Percentiles rank a stretch among this genome's conserved stretches.
Evolutionary conservation across 2,329 filamentous ascomycete species (phyloP).

Genomic region (Atkinsonella hypoxylon): DNA sequence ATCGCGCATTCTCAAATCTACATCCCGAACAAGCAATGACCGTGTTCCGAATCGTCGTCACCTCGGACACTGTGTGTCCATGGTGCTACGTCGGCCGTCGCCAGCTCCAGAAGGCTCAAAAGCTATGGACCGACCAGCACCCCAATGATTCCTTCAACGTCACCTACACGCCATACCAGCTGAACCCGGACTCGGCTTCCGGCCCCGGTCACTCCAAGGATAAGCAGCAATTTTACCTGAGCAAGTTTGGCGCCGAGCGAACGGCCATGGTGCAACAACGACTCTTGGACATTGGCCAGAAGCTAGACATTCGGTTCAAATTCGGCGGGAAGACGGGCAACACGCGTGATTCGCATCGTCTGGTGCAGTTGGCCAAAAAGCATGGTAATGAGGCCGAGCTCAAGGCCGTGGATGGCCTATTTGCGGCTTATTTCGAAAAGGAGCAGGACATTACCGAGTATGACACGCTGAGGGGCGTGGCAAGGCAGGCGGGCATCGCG

Average conservation of each 20-base stretch:
- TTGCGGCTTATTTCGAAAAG: conserved; percentile 30
- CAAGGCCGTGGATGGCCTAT: conserved; percentile 36
- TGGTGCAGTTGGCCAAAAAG: conserved; percentile 36
- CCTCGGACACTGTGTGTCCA: conserved; percentile 38
- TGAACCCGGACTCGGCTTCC: conserved; percentile 23
- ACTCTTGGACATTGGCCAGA: conserved; percentile 18
- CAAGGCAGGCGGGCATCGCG: conserved; percentile 33
- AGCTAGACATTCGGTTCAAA: conserved; percentile 28
- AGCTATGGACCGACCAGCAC: conserved; percentile 25
- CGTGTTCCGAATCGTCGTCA: conserved; percentile 31
- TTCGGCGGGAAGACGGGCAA: conserved; percentile 40
- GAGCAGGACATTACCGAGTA: conserved; percentile 31
- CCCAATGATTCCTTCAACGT: conserved; percentile 47
- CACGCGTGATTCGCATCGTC: conserved; percentile 33
- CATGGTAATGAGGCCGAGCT: conserved; percentile 41
- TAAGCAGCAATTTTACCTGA: conserved; percentile 25
- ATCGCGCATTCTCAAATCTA: too few species aligned
- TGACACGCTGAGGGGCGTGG: conserved; percentile 23
- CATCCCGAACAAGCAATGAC: conserved; percentile 56
- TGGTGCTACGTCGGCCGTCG: conserved; percentile 39
- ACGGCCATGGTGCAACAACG: conserved; percentile 23
- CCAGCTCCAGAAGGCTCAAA: conserved; percentile 34
- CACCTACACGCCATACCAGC: conserved; percentile 33
- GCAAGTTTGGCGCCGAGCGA: conserved; percentile 53
- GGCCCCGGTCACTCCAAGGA: conserved; percentile 20